Conservation (phyloP, 2,329 filamentous ascomycete genomes). For the Diaporthe sp. region DNA sequence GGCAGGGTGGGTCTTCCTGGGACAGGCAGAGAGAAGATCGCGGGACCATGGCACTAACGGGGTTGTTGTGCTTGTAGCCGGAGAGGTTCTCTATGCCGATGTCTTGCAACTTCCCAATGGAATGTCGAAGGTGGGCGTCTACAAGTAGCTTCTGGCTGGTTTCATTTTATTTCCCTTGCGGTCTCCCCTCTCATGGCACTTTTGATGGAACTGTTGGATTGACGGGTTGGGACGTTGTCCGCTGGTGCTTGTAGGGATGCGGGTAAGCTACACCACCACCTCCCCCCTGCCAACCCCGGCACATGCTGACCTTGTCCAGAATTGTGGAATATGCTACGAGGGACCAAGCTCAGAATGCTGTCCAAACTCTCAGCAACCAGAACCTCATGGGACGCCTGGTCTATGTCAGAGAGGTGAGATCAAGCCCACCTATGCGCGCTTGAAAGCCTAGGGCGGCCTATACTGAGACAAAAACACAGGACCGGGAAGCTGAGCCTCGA, state of each 20-base stretch:
- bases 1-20: conserved; percentile 82
- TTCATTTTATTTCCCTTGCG: conserved; percentile 80
- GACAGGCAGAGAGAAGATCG: conserved; percentile 41
- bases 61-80: conserved; percentile 72
- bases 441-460: conserved; percentile 21
- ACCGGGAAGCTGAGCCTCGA: conserved; percentile 97
- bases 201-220: conserved; percentile 96
- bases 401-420: conserved; percentile 93
- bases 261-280: conserved; percentile 76
- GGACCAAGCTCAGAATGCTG: conserved; percentile 98
- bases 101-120: conserved; percentile 99
- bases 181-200: conserved; percentile 63
- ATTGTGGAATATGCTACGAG: conserved; percentile 99
- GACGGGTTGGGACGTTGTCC: conserved; percentile 97
- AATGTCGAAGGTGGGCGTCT: conserved; percentile 99
- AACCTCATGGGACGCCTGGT: conserved; percentile 98
- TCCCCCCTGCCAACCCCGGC: neutral
- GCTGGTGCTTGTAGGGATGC: conserved; percentile 97
- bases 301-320: conserved; percentile 64
- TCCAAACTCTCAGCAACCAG: conserved; percentile 98
- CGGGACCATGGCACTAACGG: conserved; percentile 55
- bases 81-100: conserved; percentile 99
- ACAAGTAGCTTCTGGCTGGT: conserved; percentile 89
- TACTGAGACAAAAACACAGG: conserved; percentile 65
- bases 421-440: neutral